phyloP scores from a whole-genome alignment of 148 eudicot species.

The Polygonum maritimum region DNA sequence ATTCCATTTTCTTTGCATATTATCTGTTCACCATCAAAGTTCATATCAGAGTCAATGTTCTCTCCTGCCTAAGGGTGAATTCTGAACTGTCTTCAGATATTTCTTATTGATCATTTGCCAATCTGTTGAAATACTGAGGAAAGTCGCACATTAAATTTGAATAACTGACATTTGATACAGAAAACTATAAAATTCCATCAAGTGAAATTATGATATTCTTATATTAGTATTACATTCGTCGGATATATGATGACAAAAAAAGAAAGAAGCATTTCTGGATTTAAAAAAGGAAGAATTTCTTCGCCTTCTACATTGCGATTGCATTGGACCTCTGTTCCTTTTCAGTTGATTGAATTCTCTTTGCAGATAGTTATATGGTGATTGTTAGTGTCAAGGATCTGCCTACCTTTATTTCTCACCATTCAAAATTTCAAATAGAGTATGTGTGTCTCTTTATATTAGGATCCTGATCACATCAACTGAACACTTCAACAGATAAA shows the following conservation, averaged over 20 bases:
- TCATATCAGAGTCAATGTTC: background rate
- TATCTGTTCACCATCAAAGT: background rate
- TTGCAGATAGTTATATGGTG: background rate
- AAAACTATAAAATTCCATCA: background rate
- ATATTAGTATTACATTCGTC: background rate
- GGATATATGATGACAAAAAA: background rate
- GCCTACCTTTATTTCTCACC: background rate
- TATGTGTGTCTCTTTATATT: background rate
- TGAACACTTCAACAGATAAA: background rate
- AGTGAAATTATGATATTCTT: background rate
- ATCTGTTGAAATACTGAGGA: background rate
- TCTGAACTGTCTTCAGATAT: background rate
- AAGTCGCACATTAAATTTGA: background rate
- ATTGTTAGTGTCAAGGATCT: background rate
- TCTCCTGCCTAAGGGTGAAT: background rate
- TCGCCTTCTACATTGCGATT: background rate
- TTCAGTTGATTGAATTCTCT: background rate
- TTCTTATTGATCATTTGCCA: background rate
- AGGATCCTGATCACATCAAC: background rate
- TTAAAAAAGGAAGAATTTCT: too few relatives aligned
- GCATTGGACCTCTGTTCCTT: background rate
- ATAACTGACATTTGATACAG: background rate
- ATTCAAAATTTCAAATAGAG: background rate
- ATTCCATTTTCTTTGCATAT: slow-evolving; percentile 3
- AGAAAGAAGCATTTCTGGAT: background rate